Conservation (phyloP, 2,329 filamentous ascomycete species). For the Ceratocystiopsis minuta region DNA sequence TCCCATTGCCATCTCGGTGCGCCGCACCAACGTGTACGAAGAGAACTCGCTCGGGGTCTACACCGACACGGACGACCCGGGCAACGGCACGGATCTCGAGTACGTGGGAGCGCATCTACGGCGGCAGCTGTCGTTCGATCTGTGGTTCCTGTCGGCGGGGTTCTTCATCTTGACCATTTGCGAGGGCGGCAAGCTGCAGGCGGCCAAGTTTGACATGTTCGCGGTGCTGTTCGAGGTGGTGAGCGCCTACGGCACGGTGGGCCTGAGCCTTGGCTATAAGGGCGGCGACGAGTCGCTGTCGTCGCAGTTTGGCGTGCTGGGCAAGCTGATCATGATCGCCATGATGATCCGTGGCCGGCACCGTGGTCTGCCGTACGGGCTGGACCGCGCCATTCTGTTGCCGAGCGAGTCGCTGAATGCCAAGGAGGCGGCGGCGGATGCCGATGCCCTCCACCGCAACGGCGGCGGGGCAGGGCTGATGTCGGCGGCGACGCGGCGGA, state of each 20-base stretch:
- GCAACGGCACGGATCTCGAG: constrained; percentile 44
- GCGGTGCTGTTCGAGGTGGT: constrained; percentile 67
- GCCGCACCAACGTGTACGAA: constrained; percentile 90
- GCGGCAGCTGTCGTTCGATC: constrained; percentile 82
- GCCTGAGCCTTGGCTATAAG: constrained; percentile 70
- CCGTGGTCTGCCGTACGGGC: constrained; percentile 48
- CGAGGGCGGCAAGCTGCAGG: constrained; percentile 56
- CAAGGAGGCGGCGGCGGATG: constrained; percentile 31
- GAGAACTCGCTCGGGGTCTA: constrained; percentile 72
- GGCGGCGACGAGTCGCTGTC: constrained; percentile 63
- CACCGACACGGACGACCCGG: constrained; percentile 28
- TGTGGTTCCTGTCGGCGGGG: constrained; percentile 93
- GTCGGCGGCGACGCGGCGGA: constrained; percentile 17
- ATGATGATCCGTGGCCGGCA: constrained; percentile 55
- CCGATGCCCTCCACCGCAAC: constrained; percentile 9
- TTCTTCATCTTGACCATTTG: constrained; percentile 84
- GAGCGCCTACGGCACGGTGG: constrained; percentile 87
- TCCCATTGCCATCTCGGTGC: constrained; percentile 87
- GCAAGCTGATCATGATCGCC: constrained; percentile 48
- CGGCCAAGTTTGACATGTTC: constrained; percentile 47
- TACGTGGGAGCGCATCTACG: constrained; percentile 87
- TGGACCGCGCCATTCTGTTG: constrained; percentile 42
- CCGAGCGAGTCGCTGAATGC: constrained; percentile 38
- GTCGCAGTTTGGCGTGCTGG: constrained; percentile 60
- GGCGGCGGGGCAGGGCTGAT: constrained; percentile 4